A percentile compares a stretch with the other conserved stretches of the same genome.
phyloP scores from a whole-genome alignment of 805 yeast species.

The Starmerella vitae region DNA sequence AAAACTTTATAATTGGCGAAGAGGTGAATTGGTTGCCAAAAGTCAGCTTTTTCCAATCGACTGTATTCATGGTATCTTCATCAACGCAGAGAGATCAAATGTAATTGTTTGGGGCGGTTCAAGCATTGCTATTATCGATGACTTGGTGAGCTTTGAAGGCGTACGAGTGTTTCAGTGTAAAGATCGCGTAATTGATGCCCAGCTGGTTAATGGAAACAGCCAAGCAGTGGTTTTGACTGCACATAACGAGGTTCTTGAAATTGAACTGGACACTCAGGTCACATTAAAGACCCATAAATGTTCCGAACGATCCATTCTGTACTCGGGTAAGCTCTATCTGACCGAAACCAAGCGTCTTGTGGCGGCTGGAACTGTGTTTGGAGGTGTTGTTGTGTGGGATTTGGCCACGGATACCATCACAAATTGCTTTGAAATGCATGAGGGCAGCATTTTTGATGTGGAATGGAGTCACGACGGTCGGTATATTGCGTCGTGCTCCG shows the following conservation, averaged over 20 bases:
- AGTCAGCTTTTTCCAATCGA: slow-evolving; percentile 48
- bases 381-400: slow-evolving; percentile 70
- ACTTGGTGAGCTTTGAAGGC: background rate
- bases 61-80: slow-evolving; percentile 67
- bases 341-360: slow-evolving; percentile 35
- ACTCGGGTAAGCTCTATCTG: slow-evolving; percentile 63
- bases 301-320: slow-evolving; percentile 67
- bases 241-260: slow-evolving; percentile 51
- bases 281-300: slow-evolving; percentile 32
- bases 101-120: slow-evolving; percentile 8
- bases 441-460: slow-evolving; percentile 84
- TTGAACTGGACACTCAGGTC: slow-evolving; percentile 23
- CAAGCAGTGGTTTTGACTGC: slow-evolving; percentile 53
- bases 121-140: slow-evolving; percentile 32
- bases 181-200: slow-evolving; percentile 64
- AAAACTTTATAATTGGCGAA: slow-evolving; percentile 38
- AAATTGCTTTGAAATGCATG: slow-evolving; percentile 58
- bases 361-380: slow-evolving; percentile 89
- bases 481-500: slow-evolving; percentile 69
- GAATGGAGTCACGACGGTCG: slow-evolving; percentile 43
- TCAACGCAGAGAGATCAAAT: slow-evolving; percentile 22
- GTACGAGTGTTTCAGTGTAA: slow-evolving; percentile 28
- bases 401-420: slow-evolving; percentile 31
- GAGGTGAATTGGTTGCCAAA: slow-evolving; percentile 29
- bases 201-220: slow-evolving; percentile 31